Evolutionary conservation across 108 stramenopile genomes (phyloP).

Genomic region (Epithemia pelagica): DNA sequence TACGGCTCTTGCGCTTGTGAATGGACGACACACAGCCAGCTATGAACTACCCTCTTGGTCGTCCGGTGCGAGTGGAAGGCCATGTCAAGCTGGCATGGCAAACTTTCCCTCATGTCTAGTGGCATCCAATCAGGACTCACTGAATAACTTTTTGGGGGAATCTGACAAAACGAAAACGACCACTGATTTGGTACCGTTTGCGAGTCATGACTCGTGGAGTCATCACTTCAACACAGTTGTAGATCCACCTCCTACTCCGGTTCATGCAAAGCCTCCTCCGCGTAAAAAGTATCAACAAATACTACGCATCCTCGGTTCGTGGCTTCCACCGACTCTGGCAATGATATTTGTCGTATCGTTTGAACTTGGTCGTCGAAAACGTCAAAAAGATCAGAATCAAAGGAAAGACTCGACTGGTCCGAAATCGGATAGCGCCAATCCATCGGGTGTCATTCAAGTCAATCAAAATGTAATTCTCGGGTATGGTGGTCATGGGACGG

Average conservation of each 20-base stretch:
- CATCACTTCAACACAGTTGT: not conserved
- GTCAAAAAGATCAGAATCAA: conserved; percentile 44
- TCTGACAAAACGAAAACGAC: not conserved
- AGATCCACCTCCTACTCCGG: not conserved
- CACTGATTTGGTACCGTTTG: not conserved
- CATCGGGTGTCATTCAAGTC: conserved; percentile 65
- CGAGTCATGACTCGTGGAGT: not conserved
- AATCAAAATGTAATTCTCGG: conserved; percentile 81
- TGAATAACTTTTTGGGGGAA: not conserved
- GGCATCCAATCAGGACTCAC: not conserved
- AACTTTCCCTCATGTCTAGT: conserved; percentile 28
- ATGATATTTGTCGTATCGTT: conserved; percentile 75
- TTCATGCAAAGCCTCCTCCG: not conserved
- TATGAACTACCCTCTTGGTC: too few relatives aligned
- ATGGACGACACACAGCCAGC: not conserved
- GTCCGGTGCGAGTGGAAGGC: not conserved
- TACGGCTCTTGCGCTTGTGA: conserved; percentile 4
- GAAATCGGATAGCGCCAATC: not conserved
- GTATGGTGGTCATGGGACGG: conserved; percentile 94
- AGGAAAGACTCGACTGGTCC: not conserved
- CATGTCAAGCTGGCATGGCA: conserved; percentile 17
- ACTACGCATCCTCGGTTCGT: conserved; percentile 65
- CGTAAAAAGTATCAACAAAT: conserved; percentile 17
- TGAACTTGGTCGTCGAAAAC: conserved; percentile 72
- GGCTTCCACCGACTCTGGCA: conserved; percentile 77